Evolutionary conservation across 257 asterid species (phyloP), one percentile per base, ranked within the genome.

Genomic region (Salvia miltiorrhiza): DNA sequence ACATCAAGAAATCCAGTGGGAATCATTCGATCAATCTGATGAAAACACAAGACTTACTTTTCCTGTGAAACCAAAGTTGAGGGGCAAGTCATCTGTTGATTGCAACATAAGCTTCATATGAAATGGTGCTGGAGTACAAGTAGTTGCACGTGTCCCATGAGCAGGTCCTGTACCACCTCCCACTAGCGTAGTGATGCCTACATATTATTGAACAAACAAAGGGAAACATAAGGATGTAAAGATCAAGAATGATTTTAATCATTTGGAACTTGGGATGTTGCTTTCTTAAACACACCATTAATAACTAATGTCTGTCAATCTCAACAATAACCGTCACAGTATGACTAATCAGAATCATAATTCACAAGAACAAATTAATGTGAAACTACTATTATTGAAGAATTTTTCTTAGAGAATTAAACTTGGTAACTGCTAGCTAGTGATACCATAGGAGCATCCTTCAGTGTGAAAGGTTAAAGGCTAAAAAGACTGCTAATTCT

Each of bases 131-230:
- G 97, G 96, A 12, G 99, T 93, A 81, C 97, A 93, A 72, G 99
- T 93, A 40, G 99, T 93, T 74, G 99, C 99, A 45, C 96, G 97
- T 9, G 96, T 88, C 69, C 97, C 99, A 63, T 88, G 64, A 69
- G 99, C 95, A 75, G 99, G 97, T 78, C 99, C 97, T 9, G 96
- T 88, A n/a, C 97, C 99, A 73, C 99, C 97, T 86, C 99, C 99
- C 54, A 90, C 91, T 77, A 93, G 17, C 5, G 99, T 87, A 58
- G 97, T 90, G 85, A 90, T 84, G 56, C 97, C 97, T 93, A 75
- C 62, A 66, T 41, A 65, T 7, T 40, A 30, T 52, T 33, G 9
- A 66, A 32, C 10, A 67, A 43, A 11, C 13, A 60, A 56, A 33
- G 19, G 20, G n/a, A 20, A 65, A 44, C 47, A 33, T 73, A 54